Percentiles rank a stretch among this genome's conserved stretches.
Conservation (phyloP, 768 basidiomycete genomes). For the Botryobasidium botryosum region DNA sequence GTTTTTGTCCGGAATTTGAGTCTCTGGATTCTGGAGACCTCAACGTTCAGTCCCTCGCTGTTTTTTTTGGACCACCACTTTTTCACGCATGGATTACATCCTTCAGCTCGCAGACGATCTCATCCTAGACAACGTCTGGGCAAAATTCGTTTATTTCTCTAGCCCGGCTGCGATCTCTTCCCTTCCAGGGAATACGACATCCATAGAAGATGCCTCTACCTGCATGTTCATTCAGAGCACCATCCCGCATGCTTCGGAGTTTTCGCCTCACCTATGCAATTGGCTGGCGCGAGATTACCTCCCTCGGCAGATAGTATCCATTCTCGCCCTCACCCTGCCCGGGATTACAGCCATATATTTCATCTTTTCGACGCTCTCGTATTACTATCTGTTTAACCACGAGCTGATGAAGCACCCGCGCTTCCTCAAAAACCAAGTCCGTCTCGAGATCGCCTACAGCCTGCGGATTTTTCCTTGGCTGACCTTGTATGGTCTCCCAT, state of each 20-base stretch:
- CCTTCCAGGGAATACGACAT: no score
- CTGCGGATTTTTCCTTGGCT: slow-evolving; percentile 69
- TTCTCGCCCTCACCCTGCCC: slow-evolving; percentile 51
- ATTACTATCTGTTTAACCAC: slow-evolving; percentile 77
- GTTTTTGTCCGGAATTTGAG: no score
- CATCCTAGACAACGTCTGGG: slow-evolving; percentile 66
- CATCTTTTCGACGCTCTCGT: slow-evolving; percentile 66
- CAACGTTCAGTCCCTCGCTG: no score
- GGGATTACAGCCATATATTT: slow-evolving; percentile 84
- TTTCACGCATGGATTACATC: slow-evolving; percentile 96
- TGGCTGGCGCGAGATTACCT: slow-evolving; percentile 80
- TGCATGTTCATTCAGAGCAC: slow-evolving; percentile 33
- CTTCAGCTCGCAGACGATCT: slow-evolving; percentile 52
- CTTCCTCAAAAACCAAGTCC: slow-evolving; percentile 73
- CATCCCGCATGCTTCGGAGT: no score
- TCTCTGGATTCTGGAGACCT: no score
- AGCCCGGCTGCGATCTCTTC: slow-evolving; percentile 18
- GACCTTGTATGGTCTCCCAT: slow-evolving; percentile 72
- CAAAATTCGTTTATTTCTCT: slow-evolving; percentile 41
- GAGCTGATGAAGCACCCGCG: slow-evolving; percentile 91
- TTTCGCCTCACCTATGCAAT: slow-evolving; percentile 21
- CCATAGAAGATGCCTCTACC: no score
- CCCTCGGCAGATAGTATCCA: slow-evolving; percentile 58
- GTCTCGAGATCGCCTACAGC: slow-evolving; percentile 54
- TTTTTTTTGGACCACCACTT: no score